Percentiles rank a stretch among this genome's conserved stretches.
phyloP scores from a whole-genome alignment of 345 rosid species.

The Isatis tinctoria region DNA sequence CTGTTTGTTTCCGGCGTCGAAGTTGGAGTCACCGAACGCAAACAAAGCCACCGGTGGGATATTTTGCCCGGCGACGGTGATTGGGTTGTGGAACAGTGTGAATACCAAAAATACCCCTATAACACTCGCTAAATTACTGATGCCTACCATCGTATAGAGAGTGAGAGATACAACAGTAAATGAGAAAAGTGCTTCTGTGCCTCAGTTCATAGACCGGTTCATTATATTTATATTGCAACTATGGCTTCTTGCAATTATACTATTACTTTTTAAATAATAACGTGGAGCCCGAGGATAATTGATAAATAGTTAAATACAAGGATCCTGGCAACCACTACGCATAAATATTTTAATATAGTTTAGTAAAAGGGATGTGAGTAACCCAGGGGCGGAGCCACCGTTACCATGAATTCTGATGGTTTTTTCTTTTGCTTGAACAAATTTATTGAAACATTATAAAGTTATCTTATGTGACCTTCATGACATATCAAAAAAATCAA shows the following conservation, averaged over 20 bases:
- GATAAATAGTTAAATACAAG: too few relatives aligned
- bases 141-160: neutral
- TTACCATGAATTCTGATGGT: too few relatives aligned
- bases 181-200: neutral
- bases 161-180: neutral
- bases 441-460: too few relatives aligned
- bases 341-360: too few relatives aligned
- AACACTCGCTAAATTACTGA: neutral
- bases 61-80: slow-evolving; percentile 15
- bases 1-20: slow-evolving; percentile 30
- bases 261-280: neutral
- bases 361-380: neutral
- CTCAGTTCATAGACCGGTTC: neutral
- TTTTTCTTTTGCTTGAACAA: too few relatives aligned
- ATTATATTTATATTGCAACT: neutral
- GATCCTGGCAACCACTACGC: too few relatives aligned
- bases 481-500: too few relatives aligned
- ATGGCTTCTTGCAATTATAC: neutral
- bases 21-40: slow-evolving; percentile 32
- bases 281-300: neutral
- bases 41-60: slow-evolving; percentile 9
- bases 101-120: slow-evolving; percentile 1
- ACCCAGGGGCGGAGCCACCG: too few relatives aligned
- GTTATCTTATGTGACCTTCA: too few relatives aligned
- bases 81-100: neutral